These are phyloP conservation scores for Zygoascus bituminiphila DNA, from an alignment of 805 yeast genomes.

Conservation along the genomic window DNA sequence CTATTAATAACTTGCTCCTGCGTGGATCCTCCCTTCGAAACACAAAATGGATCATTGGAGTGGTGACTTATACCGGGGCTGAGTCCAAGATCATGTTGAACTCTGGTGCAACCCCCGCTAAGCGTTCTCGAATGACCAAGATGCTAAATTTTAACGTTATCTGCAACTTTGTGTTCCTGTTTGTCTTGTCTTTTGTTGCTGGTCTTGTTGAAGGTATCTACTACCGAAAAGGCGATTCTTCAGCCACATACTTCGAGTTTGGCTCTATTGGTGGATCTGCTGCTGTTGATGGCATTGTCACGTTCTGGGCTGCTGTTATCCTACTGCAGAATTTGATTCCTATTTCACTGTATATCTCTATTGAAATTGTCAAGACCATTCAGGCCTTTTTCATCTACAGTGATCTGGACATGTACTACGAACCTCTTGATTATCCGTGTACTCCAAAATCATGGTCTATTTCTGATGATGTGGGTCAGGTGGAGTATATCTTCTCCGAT, in stretches of 20 bases:
- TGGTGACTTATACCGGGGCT: slow-evolving; percentile 66
- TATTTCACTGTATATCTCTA: slow-evolving; percentile 67
- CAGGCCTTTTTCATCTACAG: slow-evolving; percentile 71
- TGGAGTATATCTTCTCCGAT: slow-evolving; percentile 74
- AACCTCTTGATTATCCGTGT: slow-evolving; percentile 62
- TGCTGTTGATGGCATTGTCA: slow-evolving; percentile 55
- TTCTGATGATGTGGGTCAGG: slow-evolving; percentile 77
- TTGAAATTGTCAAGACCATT: slow-evolving; percentile 68
- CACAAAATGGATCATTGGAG: slow-evolving; percentile 68
- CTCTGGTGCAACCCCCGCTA: slow-evolving; percentile 70
- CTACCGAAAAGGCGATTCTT: slow-evolving; percentile 37
- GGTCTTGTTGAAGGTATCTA: slow-evolving; percentile 65
- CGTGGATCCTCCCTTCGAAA: slow-evolving; percentile 69
- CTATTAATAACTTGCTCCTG: slow-evolving; percentile 54
- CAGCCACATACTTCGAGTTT: slow-evolving; percentile 51
- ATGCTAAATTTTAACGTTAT: slow-evolving; percentile 61
- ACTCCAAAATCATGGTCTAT: slow-evolving; percentile 77
- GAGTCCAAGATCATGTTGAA: slow-evolving; percentile 74
- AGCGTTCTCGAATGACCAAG: slow-evolving; percentile 54
- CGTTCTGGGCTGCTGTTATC: slow-evolving; percentile 65
- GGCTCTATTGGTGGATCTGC: slow-evolving; percentile 52
- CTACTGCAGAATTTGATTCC: slow-evolving; percentile 74
- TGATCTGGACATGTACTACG: slow-evolving; percentile 64
- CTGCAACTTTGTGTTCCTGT: slow-evolving; percentile 52
- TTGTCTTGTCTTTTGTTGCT: slow-evolving; percentile 57